These are phyloP conservation scores for Metarhizium robertsii DNA, from an alignment of 2,329 filamentous ascomycete genomes.

Conservation along the genomic window DNA sequence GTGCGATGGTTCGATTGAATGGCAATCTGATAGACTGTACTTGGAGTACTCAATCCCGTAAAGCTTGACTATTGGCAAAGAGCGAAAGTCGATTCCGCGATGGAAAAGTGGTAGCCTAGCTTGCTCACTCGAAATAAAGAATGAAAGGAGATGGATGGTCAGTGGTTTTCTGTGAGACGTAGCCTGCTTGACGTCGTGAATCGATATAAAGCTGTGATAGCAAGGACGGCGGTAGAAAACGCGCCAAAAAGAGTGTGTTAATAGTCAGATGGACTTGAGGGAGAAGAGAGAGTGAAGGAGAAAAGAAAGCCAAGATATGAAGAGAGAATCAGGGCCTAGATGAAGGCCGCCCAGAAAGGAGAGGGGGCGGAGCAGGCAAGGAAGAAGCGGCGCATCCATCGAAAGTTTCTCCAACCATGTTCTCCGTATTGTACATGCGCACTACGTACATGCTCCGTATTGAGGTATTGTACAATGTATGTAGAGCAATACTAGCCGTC, in stretches of 20 bases:
- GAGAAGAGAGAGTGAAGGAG: neutral
- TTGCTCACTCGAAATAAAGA: constrained; percentile 19
- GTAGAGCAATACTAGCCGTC: no score
- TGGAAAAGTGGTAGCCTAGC: constrained; percentile 19
- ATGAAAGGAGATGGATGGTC: constrained; percentile 8
- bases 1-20: neutral
- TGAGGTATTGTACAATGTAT: neutral
- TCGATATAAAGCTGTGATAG: constrained; percentile 6
- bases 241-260: constrained; percentile 18
- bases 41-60: neutral
- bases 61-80: constrained; percentile 2
- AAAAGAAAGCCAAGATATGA: neutral
- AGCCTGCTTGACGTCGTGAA: constrained; percentile 10
- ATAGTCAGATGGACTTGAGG: neutral
- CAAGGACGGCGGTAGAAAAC: constrained; percentile 5
- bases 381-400: constrained; percentile 1
- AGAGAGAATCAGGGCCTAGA: constrained; percentile 11
- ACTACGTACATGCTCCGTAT: neutral
- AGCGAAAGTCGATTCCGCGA: constrained; percentile 25
- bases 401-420: neutral
- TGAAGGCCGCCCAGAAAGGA: constrained; percentile 8
- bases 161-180: constrained; percentile 6
- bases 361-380: constrained; percentile 5
- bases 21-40: neutral
- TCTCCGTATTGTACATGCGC: neutral